Evolutionary conservation across 768 basidiomycete genomes (phyloP).

Genomic region (Clitopilus passeckerianus): DNA sequence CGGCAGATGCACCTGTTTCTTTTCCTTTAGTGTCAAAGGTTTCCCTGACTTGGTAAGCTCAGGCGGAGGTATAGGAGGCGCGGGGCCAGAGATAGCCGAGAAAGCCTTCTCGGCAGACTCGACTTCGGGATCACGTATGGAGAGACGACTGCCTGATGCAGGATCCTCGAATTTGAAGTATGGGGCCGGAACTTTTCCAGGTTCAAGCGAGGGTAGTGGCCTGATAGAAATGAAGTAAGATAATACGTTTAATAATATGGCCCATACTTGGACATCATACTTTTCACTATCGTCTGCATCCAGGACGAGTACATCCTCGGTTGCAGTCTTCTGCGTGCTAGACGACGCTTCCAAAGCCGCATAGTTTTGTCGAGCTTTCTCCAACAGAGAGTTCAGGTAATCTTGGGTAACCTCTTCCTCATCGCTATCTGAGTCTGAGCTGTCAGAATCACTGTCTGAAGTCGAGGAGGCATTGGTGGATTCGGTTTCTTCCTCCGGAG

Average conservation of each 20-base stretch:
- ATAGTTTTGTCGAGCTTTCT: slow-evolving; percentile 54
- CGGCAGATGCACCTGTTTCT: slow-evolving; percentile 53
- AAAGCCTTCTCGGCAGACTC: slow-evolving; percentile 47
- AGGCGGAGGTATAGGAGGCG: slow-evolving; percentile 59
- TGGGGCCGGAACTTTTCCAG: slow-evolving; percentile 55
- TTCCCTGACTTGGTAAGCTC: slow-evolving; percentile 58
- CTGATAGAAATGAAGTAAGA: slow-evolving; percentile 22
- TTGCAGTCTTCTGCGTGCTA: slow-evolving; percentile 18
- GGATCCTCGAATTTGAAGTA: slow-evolving; percentile 55
- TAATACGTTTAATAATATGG: not conserved
- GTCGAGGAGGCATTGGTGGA: slow-evolving; percentile 23
- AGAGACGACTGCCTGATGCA: slow-evolving; percentile 37
- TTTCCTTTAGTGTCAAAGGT: slow-evolving; percentile 66
- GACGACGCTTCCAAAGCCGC: slow-evolving; percentile 20
- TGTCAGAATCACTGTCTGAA: slow-evolving; percentile 28
- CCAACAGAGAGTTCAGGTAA: slow-evolving; percentile 58
- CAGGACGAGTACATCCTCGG: slow-evolving; percentile 55
- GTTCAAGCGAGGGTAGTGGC: slow-evolving; percentile 59
- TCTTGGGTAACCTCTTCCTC: slow-evolving; percentile 46
- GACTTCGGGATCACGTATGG: slow-evolving; percentile 58
- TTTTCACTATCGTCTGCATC: slow-evolving; percentile 29
- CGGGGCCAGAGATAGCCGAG: slow-evolving; percentile 44
- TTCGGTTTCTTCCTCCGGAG: not conserved
- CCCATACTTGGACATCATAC: slow-evolving; percentile 20
- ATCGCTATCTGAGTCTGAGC: slow-evolving; percentile 36